Percentiles rank a stretch among this genome's conserved stretches.
Evolutionary conservation across 2,329 filamentous ascomycete genomes (phyloP).

Genomic region (Penicillium rolfsii): DNA sequence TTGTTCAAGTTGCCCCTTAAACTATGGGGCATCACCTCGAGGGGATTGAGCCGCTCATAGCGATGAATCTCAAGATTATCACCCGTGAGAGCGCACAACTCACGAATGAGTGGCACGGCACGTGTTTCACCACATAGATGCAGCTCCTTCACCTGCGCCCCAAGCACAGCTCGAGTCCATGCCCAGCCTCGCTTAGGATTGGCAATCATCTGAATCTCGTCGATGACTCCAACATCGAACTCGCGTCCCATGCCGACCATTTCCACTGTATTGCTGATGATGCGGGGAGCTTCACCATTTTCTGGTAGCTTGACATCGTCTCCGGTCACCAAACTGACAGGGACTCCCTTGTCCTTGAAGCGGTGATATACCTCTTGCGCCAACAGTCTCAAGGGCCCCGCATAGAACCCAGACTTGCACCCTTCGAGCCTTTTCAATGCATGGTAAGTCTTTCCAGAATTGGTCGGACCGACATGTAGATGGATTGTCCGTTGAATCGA

Average conservation of each 20-base stretch:
- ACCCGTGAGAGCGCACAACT: conserved; percentile 76
- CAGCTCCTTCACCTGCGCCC: conserved; percentile 82
- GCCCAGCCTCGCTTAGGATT: conserved; percentile 81
- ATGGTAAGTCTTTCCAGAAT: conserved; percentile 97
- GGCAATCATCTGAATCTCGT: conserved; percentile 98
- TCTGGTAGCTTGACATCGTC: conserved; percentile 79
- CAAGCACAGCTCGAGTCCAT: conserved; percentile 89
- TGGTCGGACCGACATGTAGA: conserved; percentile 93
- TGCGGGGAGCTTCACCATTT: conserved; percentile 53
- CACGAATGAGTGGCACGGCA: conserved; percentile 74
- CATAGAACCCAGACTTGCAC: conserved; percentile 78
- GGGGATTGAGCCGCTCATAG: conserved; percentile 80
- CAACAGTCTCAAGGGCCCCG: conserved; percentile 82
- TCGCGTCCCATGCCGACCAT: conserved; percentile 67
- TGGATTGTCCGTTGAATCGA: conserved; percentile 80
- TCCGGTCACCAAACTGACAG: conserved; percentile 82
- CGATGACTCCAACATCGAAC: conserved; percentile 90
- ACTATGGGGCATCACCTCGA: conserved; percentile 67
- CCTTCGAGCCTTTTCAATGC: conserved; percentile 82
- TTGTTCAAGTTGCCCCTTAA: conserved; percentile 66
- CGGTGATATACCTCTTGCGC: conserved; percentile 95
- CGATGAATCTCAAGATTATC: conserved; percentile 80
- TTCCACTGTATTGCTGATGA: conserved; percentile 90
- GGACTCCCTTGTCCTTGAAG: conserved; percentile 74
- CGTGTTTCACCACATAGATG: conserved; percentile 92